Evolutionary conservation across 768 basidiomycete genomes (phyloP).

Genomic region (Chalciporus chontae): DNA sequence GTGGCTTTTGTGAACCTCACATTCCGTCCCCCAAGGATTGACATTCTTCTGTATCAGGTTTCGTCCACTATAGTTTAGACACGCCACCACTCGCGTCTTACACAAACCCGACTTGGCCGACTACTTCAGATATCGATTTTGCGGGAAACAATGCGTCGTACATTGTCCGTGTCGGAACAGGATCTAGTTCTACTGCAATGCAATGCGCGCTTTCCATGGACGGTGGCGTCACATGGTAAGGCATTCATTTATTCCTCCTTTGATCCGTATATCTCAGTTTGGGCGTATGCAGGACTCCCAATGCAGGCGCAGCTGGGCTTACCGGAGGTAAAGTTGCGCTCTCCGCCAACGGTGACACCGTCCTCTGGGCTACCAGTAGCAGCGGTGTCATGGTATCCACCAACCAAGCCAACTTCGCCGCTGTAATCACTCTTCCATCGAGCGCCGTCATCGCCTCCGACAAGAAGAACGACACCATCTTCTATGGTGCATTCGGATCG

Average conservation of each 20-base stretch:
- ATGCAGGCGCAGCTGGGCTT: slow-evolving; percentile 8
- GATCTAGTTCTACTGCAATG: background rate
- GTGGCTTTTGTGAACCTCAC: background rate
- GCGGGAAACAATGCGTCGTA: slow-evolving; percentile 9
- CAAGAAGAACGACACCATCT: slow-evolving; percentile 52
- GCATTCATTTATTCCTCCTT: no score
- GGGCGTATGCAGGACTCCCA: background rate
- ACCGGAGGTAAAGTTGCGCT: slow-evolving; percentile 7
- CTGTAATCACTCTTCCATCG: slow-evolving; percentile 43
- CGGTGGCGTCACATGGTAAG: slow-evolving; percentile 9
- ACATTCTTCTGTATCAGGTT: background rate
- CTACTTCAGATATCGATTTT: slow-evolving; percentile 8
- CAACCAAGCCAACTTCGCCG: slow-evolving; percentile 3
- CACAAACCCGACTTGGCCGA: slow-evolving; percentile 7
- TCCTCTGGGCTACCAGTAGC: slow-evolving; percentile 4
- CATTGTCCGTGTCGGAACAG: slow-evolving; percentile 7
- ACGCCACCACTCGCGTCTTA: slow-evolving; percentile 1
- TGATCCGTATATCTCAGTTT: no score
- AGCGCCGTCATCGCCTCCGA: slow-evolving; percentile 58
- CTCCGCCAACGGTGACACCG: slow-evolving; percentile 8
- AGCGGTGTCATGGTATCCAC: slow-evolving; percentile 11
- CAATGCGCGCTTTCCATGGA: slow-evolving; percentile 11
- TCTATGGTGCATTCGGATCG: slow-evolving; percentile 56
- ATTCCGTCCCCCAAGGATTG: background rate
- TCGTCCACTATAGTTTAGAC: slow-evolving; percentile 7